Base-by-base conservation (phyloP, 805 yeast species). In the Cyberlindnera maritima region DNA sequence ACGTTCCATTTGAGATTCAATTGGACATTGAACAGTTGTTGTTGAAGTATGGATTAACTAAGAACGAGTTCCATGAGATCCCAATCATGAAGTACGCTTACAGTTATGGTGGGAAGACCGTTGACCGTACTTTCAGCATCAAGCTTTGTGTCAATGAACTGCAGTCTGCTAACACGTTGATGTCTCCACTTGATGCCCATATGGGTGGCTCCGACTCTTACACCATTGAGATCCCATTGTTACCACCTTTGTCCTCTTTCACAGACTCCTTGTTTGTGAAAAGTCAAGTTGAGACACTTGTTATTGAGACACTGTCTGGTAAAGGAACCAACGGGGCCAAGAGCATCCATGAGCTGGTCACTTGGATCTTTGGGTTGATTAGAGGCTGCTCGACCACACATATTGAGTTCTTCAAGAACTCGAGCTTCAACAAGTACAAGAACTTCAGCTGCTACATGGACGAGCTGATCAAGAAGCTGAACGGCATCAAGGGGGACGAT, bases 231-330 rank as follows among this genome's bases (percentile, higher is more conserved):
- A 58, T 63, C 19, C 66, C 68, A 6, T 43, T 63, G 28, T 39
- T 62, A 10, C 62, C 66, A n/a, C 66, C 64, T 14, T 52, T 69
- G 25, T 63, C 75, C 2, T 60, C 73, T 2, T 57, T 64, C 34
- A 64, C 64, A 36, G 72, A 72, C 52, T 63, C 65, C 0, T 43
- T 58, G 1, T 66, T 62, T 47, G 64, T 70, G 1, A 63, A 65
- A 48, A 58, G 70, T 33, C 64, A 68, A 45, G 64, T 70, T 4
- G 75, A 73, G 47, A 41, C 67, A 17, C 38, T 64, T 10, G 54
- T 69, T 4, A 49, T 65, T 8, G 51, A 52, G 15, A 41, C 47
- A 1, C 26, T 52, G 17, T 7, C 20, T 19, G 39, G 34, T 26
- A 17, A 43, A 3, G 39, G 32, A n/a, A 36, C 20, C 5, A 21